Conservation (phyloP, 768 basidiomycete genomes). For the Podaxis sp. region DNA sequence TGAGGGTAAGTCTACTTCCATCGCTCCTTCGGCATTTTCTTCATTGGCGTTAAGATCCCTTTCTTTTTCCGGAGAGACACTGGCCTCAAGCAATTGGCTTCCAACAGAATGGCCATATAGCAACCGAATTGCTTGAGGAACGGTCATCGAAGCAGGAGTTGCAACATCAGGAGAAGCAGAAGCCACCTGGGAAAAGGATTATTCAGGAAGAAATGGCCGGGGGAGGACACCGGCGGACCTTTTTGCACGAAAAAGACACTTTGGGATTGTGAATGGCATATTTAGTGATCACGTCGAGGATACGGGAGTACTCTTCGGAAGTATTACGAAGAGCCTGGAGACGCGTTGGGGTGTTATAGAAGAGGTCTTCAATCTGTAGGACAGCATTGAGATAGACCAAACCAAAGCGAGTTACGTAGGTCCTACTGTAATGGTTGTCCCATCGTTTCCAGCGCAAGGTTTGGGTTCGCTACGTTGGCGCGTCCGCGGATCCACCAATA, state of each 20-base stretch:
- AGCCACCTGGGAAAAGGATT: constrained; percentile 51
- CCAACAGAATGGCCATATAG: constrained; percentile 82
- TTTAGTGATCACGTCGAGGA: constrained; percentile 88
- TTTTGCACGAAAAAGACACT: constrained; percentile 89
- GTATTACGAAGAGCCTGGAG: constrained; percentile 79
- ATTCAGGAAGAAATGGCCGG: not conserved
- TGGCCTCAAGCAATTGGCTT: constrained; percentile 64
- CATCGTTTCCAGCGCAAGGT: constrained; percentile 92
- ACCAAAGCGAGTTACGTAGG: not conserved
- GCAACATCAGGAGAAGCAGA: constrained; percentile 77
- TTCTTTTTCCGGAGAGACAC: constrained; percentile 34
- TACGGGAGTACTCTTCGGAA: constrained; percentile 90
- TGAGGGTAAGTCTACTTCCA: constrained; percentile 28
- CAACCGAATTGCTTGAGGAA: constrained; percentile 68
- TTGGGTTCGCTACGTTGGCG: constrained; percentile 77
- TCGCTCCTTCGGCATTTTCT: constrained; percentile 30
- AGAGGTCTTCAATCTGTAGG: constrained; percentile 87
- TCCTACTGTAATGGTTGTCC: constrained; percentile 82
- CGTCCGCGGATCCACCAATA: constrained; percentile 65
- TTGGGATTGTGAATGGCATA: constrained; percentile 94
- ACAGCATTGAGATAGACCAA: constrained; percentile 5
- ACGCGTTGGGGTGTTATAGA: constrained; percentile 90
- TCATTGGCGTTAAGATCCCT: constrained; percentile 28
- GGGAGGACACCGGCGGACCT: constrained; percentile 45
- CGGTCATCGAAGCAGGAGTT: constrained; percentile 69